Evolutionary conservation across 371 early-diverging fungal genomes (phyloP), one percentile per base, ranked within the genome.

Genomic region (Parasitella parasitica): DNA sequence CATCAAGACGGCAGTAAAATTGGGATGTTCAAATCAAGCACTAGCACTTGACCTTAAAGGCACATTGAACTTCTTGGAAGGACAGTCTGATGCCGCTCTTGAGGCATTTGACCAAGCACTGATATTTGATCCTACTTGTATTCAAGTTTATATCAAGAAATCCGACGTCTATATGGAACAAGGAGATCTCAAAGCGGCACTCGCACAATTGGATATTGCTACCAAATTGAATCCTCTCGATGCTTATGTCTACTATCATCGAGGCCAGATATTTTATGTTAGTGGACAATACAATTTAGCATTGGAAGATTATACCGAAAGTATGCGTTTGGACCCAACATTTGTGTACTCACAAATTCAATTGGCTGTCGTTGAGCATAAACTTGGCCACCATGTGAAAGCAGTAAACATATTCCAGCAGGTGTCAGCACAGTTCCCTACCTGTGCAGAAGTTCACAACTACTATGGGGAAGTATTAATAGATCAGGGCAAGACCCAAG

Each of bases 301-400:
- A 9, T 77, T 89, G 56, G 81, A 86, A 22, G 94, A 96, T 65
- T 97, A 96, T 72, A 76, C 78, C 57, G 84, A 89, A 53, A 88
- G 89, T 37, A 77, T 94, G 32, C 80, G 80, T 36, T 82, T 95
- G 35, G 93, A 95, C 64, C 81, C 85, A 15, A 71, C 84, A 18
- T 95, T 94, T 67, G 89, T 95, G 3, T 94, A 91, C 64, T 90
- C 94, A 3, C 89, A 94, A 71, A 95, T 97, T 64, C 97, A 97
- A 78, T 82, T 94, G 35, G 96, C 90, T 30, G 94, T 97, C 36
- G 86, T 91, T 9, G 88, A 91, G 63, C 95, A 95, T 83, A 93
- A 92, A 79, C 67, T 89, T 11, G 92, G 89, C 12, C 82, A 82
- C 43, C 76, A 89, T 24, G 68, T 76, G 22, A 83, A 75, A 5